Conservation (phyloP, 352 stramenopile genomes). For the Globisporangium lucens region DNA sequence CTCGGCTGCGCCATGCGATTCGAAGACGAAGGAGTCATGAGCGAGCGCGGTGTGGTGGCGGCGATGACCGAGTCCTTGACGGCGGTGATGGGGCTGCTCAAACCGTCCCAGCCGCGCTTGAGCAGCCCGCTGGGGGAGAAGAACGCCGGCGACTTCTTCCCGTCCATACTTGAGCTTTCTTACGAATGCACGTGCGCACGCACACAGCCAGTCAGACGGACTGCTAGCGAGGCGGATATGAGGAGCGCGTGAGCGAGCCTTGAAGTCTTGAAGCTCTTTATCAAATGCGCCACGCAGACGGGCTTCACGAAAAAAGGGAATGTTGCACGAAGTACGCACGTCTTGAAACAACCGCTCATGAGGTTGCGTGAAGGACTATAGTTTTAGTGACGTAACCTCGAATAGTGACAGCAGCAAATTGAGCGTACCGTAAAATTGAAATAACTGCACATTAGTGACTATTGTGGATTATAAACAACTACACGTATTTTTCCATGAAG, state of each 20-base stretch:
- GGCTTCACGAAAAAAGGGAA: conserved; percentile 9
- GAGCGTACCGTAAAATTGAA: background rate
- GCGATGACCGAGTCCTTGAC: conserved; percentile 62
- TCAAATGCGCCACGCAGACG: background rate
- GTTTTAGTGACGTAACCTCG: background rate
- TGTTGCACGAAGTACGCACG: conserved; percentile 15
- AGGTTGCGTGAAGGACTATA: conserved; percentile 1
- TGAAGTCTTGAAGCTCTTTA: conserved; percentile 2
- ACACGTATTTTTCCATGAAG: no score
- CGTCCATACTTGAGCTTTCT: conserved; percentile 13
- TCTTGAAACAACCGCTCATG: conserved; percentile 11
- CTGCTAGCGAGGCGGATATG: background rate
- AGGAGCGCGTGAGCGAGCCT: background rate
- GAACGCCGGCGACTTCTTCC: conserved; percentile 40
- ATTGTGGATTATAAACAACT: background rate
- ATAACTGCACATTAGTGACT: background rate
- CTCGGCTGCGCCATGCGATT: conserved; percentile 38
- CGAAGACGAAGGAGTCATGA: conserved; percentile 27
- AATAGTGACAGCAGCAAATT: background rate
- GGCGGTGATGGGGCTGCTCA: conserved; percentile 58
- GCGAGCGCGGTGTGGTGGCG: conserved; percentile 42
- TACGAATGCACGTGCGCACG: background rate
- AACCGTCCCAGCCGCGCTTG: conserved; percentile 61
- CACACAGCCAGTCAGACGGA: background rate
- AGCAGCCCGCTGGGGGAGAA: conserved; percentile 58